Percentiles rank a stretch among this genome's conserved stretches.
These are phyloP conservation scores for Neltuma alba DNA, from an alignment of 306 rosid genomes.

Conservation along the genomic window DNA sequence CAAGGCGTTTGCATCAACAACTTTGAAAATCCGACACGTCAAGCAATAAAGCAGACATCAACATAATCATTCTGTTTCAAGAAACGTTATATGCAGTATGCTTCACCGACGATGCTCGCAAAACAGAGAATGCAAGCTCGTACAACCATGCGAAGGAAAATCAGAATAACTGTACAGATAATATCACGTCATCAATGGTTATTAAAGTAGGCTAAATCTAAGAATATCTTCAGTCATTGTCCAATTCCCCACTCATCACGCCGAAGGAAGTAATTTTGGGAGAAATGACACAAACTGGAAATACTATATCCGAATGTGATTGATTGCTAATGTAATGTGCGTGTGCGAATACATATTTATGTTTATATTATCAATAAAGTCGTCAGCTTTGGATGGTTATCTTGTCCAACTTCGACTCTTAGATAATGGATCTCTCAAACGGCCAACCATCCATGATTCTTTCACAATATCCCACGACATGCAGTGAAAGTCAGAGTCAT, in stretches of 20 bases:
- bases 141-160: not conserved
- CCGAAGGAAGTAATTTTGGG: not conserved
- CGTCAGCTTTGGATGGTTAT: constrained; percentile 33
- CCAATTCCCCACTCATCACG: constrained; percentile 34
- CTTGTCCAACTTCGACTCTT: constrained; percentile 84
- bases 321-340: not conserved
- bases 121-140: not conserved
- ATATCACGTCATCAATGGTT: constrained; percentile 9
- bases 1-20: too few relatives aligned
- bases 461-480: constrained; percentile 76
- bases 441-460: constrained; percentile 90
- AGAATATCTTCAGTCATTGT: constrained; percentile 10
- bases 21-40: too few relatives aligned
- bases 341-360: not conserved
- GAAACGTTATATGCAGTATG: too few relatives aligned
- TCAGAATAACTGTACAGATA: constrained; percentile 44
- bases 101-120: too few relatives aligned
- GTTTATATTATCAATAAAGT: not conserved
- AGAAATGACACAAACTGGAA: constrained; percentile 15
- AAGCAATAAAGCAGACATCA: too few relatives aligned
- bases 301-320: not conserved
- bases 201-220: constrained; percentile 19
- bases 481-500: constrained; percentile 48
- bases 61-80: too few relatives aligned
- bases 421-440: constrained; percentile 53